Conservation (phyloP, 106 monocot species). For the Ottelia alismoides region DNA sequence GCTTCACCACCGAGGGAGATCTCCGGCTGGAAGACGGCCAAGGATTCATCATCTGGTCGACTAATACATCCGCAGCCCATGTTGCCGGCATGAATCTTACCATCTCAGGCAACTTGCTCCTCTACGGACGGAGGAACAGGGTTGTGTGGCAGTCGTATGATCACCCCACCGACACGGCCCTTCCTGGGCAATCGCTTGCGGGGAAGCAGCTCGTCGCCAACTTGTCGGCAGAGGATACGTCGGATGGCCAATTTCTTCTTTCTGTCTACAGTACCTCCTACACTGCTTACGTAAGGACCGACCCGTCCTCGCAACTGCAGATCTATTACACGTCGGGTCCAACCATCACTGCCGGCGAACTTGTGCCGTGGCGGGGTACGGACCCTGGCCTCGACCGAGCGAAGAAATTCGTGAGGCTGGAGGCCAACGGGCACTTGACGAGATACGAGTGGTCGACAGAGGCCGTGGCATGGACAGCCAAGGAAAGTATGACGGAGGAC, state of each 20-base stretch:
- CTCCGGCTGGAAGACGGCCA: too few relatives aligned
- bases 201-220: not conserved
- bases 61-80: too few relatives aligned
- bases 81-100: slow-evolving; percentile 1
- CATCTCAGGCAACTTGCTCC: not conserved
- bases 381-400: too few relatives aligned
- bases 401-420: not conserved
- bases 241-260: not conserved
- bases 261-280: too few relatives aligned
- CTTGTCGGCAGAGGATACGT: not conserved
- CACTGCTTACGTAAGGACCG: too few relatives aligned
- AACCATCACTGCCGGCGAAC: too few relatives aligned
- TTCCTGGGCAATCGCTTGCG: not conserved
- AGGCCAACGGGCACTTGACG: not conserved
- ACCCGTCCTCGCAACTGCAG: too few relatives aligned
- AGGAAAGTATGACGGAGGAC: not conserved
- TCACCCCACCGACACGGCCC: slow-evolving; percentile 2
- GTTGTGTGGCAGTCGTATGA: slow-evolving; percentile 3
- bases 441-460: not conserved
- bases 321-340: too few relatives aligned
- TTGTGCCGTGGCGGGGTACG: too few relatives aligned
- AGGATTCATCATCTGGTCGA: too few relatives aligned
- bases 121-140: not conserved
- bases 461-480: not conserved
- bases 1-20: too few relatives aligned